Evolutionary conservation across 2,329 filamentous ascomycete genomes (phyloP), one percentile per base, ranked within the genome.

Genomic region (Aspergillus pseudoglaucus): DNA sequence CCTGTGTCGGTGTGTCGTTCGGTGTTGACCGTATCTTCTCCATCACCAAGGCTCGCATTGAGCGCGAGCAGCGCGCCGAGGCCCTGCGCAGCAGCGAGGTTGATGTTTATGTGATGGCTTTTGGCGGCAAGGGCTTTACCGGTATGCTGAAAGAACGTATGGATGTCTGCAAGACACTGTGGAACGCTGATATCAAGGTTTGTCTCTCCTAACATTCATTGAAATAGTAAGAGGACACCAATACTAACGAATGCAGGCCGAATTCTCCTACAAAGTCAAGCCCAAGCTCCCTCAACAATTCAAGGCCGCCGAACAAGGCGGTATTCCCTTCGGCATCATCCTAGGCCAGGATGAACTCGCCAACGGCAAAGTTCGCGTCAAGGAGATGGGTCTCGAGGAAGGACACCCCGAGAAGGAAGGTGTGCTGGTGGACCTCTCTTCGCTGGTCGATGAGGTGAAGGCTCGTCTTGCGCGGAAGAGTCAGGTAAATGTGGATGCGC

Each of bases 1-100:
- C 88, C n/a, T 91, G 88, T 58, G 87, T 93, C 5, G 88, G 88
- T 53, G 87, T 95, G 57, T 95, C 90, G 1, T 96, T 97, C 63
- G 91, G 91, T 47, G 88, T 96, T 43, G 91, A 97, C 69, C 85
- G 91, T 59, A 96, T 97, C 62, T 95, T 95, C 73, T 89, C 87
- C 59, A 90, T 96, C 63, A 88, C 85, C 55, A 90, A 95, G 68
- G 84, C 88, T 10, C 79, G 84, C 43, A 78, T 88, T 65, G 82
- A 81, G 52, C 80, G 78, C 32, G 68, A 74, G 48, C 80, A 79
- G 59, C 78, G 73, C 47, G 68, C 71, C n/a, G 69, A 76, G 17
- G 57, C 71, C 25, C 72, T 83, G 45, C 76, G 87, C 53, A 77
- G 78, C 54, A 89, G 84, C 61, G 87, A 93, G 59, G 85, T 90